Conservation (phyloP, 495 filamentous ascomycete species). For the Pyrenula massariospora region DNA sequence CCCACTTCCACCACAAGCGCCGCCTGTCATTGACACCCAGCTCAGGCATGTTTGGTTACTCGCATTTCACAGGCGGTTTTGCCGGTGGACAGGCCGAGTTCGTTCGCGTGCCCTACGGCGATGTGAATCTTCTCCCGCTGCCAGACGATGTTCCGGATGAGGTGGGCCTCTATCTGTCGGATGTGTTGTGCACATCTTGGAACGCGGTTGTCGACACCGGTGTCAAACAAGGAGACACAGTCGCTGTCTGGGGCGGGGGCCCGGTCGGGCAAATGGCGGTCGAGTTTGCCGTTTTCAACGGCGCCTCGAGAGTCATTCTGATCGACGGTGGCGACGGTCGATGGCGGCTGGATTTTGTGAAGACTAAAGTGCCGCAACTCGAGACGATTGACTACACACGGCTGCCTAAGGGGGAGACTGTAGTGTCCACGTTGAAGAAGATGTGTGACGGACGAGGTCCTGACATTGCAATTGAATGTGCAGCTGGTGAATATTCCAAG, state of each 20-base stretch:
- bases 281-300: constrained; percentile 49
- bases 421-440: constrained; percentile 54
- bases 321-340: constrained; percentile 46
- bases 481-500: constrained; percentile 64
- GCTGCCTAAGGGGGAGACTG: constrained; percentile 31
- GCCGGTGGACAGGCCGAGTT: constrained; percentile 73
- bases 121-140: constrained; percentile 60
- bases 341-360: constrained; percentile 48
- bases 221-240: constrained; percentile 55
- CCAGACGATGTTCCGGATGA: constrained; percentile 68
- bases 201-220: constrained; percentile 63
- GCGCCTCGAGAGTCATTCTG: constrained; percentile 55
- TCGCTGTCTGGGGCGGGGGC: constrained; percentile 65
- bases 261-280: constrained; percentile 63
- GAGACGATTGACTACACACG: constrained; percentile 37
- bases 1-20: not conserved
- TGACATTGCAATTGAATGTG: constrained; percentile 63
- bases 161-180: constrained; percentile 61
- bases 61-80: constrained; percentile 60
- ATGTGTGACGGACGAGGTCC: constrained; percentile 46
- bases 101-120: constrained; percentile 59
- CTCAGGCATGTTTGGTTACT: constrained; percentile 17
- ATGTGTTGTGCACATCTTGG: constrained; percentile 59
- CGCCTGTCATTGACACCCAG: not conserved
- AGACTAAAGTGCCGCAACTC: constrained; percentile 43